These are phyloP conservation scores for Ceratocystis papillata DNA, from an alignment of 2,329 filamentous ascomycete genomes.

Conservation along the genomic window DNA sequence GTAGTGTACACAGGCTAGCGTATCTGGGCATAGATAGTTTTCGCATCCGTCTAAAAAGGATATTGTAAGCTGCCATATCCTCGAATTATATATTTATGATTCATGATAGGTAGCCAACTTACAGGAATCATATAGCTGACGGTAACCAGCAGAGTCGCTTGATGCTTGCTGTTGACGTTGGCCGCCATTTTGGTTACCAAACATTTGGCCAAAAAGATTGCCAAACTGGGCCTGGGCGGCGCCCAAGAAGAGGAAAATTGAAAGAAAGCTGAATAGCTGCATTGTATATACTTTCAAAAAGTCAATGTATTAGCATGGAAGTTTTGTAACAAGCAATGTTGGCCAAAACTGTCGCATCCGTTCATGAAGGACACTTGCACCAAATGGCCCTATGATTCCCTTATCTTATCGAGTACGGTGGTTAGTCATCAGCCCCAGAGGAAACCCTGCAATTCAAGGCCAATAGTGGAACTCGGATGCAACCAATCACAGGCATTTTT, in stretches of 20 bases:
- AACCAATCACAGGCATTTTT: conserved; percentile 19
- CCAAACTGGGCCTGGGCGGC: conserved; percentile 59
- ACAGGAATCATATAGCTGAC: conserved; percentile 58
- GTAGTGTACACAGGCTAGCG: conserved; percentile 88
- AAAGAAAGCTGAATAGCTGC: conserved; percentile 17
- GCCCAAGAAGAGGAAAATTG: conserved; percentile 18
- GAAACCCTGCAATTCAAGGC: background rate
- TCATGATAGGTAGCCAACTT: conserved; percentile 27
- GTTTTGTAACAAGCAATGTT: background rate
- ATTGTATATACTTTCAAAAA: background rate
- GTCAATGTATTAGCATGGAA: background rate
- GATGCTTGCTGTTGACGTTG: conserved; percentile 66
- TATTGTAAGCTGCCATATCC: background rate
- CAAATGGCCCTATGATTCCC: conserved; percentile 9
- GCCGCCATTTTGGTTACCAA: conserved; percentile 43
- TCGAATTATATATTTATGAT: background rate
- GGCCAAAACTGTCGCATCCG: conserved; percentile 4
- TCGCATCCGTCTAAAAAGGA: conserved; percentile 59
- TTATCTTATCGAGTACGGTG: conserved; percentile 22
- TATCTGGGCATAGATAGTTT: conserved; percentile 90
- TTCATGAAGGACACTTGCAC: conserved; percentile 8
- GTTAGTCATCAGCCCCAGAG: conserved; percentile 16
- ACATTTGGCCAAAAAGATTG: conserved; percentile 98
- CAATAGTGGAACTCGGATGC: conserved; percentile 8
- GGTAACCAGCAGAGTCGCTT: conserved; percentile 75